Evolutionary conservation across 179 eudicot genomes (phyloP).

Genomic region (Beta lomatogona): DNA sequence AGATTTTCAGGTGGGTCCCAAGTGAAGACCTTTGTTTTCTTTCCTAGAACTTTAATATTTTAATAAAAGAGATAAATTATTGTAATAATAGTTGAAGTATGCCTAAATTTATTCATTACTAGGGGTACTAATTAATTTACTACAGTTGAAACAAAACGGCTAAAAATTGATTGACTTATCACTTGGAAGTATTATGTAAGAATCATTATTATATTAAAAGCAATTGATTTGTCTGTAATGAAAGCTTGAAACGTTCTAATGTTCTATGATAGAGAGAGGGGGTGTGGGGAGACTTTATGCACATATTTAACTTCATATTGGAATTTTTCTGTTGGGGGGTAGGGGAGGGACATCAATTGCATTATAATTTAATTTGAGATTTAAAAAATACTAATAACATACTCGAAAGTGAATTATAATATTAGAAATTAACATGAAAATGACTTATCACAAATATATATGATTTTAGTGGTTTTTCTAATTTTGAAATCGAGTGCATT

Average conservation of each 20-base stretch:
- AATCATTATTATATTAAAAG: constrained; percentile 3
- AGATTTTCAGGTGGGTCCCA: constrained; percentile 45
- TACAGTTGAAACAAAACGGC: constrained; percentile 29
- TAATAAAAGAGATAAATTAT: background rate
- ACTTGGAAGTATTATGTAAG: constrained; percentile 35
- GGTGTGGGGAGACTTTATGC: background rate
- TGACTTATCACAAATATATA: too few relatives aligned
- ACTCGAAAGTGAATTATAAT: too few relatives aligned
- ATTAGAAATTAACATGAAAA: too few relatives aligned
- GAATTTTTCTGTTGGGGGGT: too few relatives aligned
- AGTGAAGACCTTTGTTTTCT: constrained; percentile 32
- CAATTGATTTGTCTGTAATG: constrained; percentile 21
- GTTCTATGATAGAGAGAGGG: background rate
- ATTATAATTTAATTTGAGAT: too few relatives aligned
- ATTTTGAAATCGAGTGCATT: too few relatives aligned
- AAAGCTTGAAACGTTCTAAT: background rate
- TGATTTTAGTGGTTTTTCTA: too few relatives aligned
- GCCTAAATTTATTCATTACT: constrained; percentile 5
- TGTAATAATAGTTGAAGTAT: background rate
- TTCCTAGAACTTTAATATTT: background rate
- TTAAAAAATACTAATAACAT: background rate
- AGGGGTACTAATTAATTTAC: constrained; percentile 18
- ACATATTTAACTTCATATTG: too few relatives aligned
- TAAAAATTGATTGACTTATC: constrained; percentile 39
- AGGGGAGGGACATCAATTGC: too few relatives aligned